A percentile compares a stretch with the other conserved stretches of the same genome.
Conservation (phyloP, 139 green algal genomes). For the Chlorella ohadii region DNA sequence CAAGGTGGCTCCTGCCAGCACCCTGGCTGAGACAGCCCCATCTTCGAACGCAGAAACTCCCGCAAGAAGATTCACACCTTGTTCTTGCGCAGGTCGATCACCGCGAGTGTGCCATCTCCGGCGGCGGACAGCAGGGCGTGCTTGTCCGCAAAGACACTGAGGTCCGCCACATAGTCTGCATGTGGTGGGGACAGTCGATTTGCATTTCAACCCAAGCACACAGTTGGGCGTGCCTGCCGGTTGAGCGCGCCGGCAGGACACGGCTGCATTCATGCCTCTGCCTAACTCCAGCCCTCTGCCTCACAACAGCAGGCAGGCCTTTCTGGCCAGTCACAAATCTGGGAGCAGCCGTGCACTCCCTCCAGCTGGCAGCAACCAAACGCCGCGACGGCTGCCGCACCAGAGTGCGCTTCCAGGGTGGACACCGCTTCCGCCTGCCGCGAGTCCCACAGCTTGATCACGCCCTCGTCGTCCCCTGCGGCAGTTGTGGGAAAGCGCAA, state of each 20-base stretch:
- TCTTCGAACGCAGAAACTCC: not conserved
- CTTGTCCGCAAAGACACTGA: conserved; percentile 49
- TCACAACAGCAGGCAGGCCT: not conserved
- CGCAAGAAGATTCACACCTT: conserved; percentile 32
- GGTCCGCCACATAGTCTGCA: conserved; percentile 84
- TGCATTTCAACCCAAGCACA: too few relatives aligned
- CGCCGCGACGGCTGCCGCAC: not conserved
- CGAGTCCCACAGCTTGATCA: conserved; percentile 85
- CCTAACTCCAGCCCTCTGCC: too few relatives aligned
- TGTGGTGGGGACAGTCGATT: not conserved
- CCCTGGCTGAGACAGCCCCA: too few relatives aligned
- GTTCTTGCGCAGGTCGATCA: conserved; percentile 65
- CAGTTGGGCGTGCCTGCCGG: too few relatives aligned
- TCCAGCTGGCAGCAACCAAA: too few relatives aligned
- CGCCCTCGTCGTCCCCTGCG: conserved; percentile 66
- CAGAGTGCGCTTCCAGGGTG: conserved; percentile 64
- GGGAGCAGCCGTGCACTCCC: too few relatives aligned
- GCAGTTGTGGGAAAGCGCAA: too few relatives aligned
- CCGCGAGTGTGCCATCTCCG: conserved; percentile 85
- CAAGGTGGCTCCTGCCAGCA: too few relatives aligned
- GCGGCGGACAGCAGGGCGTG: conserved; percentile 69
- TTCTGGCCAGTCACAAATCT: not conserved
- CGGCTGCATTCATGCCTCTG: too few relatives aligned
- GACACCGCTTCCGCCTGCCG: conserved; percentile 47
- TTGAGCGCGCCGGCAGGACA: too few relatives aligned